These are phyloP conservation scores for Fusarium udum DNA, from an alignment of 2,329 filamentous ascomycete species.

Conservation along the genomic window DNA sequence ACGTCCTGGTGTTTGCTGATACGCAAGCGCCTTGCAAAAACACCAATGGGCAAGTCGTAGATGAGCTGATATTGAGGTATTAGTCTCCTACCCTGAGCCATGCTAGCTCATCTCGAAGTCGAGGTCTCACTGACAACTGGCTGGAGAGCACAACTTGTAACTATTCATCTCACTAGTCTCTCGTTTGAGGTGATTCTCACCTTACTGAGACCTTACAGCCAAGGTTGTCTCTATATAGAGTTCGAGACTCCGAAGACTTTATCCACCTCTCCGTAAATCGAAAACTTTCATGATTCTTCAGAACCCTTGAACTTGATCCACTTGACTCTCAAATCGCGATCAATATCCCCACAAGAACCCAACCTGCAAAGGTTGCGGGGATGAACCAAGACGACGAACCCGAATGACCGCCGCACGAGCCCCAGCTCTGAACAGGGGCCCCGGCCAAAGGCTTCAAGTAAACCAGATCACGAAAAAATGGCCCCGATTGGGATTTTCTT, in stretches of 20 bases:
- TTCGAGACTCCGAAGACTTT: neutral
- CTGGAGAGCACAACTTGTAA: neutral
- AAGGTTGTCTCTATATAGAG: neutral
- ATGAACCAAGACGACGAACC: conserved; percentile 38
- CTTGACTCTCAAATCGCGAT: conserved; percentile 19
- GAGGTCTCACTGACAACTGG: conserved; percentile 10
- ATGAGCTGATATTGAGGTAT: conserved; percentile 17
- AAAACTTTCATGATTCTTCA: neutral
- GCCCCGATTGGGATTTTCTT: conserved; percentile 16
- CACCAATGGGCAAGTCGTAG: conserved; percentile 28
- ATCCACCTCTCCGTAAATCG: neutral
- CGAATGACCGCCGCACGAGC: conserved; percentile 41
- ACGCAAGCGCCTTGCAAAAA: conserved; percentile 23
- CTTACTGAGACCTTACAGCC: neutral
- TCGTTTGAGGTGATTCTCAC: neutral
- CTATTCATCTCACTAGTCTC: conserved; percentile 2
- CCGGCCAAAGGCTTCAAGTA: conserved; percentile 18
- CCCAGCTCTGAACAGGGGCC: conserved; percentile 33
- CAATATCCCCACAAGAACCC: conserved; percentile 25
- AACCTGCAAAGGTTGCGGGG: conserved; percentile 28
- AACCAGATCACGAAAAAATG: conserved; percentile 34
- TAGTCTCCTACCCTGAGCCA: conserved; percentile 23
- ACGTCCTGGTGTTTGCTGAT: conserved; percentile 14
- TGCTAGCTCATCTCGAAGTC: conserved; percentile 10
- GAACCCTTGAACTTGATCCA: conserved; percentile 14